Conservation (phyloP, 257 asterid species). For the Solanum appendiculatum region DNA sequence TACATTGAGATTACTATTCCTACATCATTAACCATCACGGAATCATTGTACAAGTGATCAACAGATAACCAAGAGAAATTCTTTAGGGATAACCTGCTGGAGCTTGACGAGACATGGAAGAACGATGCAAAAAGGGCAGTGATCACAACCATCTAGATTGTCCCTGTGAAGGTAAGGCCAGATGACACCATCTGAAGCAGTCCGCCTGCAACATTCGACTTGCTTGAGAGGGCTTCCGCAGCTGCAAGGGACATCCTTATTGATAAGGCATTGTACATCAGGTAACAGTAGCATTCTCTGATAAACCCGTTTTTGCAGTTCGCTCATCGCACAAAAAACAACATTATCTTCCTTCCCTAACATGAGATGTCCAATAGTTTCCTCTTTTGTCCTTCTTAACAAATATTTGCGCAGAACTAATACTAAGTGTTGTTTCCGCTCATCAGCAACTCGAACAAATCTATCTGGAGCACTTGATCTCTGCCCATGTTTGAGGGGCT, state of each 20-base stretch:
- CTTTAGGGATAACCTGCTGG: conserved; percentile 58
- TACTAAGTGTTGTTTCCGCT: conserved; percentile 72
- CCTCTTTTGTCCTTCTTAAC: conserved; percentile 94
- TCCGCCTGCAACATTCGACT: conserved; percentile 78
- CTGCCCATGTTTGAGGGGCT: conserved; percentile 95
- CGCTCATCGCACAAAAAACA: conserved; percentile 93
- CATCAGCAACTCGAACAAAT: conserved; percentile 68
- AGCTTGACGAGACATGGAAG: conserved; percentile 94
- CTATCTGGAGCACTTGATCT: conserved; percentile 79
- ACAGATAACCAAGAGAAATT: conserved; percentile 2
- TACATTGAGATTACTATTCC: neutral
- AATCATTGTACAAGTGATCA: neutral
- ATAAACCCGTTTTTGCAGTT: conserved; percentile 79
- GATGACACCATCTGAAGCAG: conserved; percentile 63
- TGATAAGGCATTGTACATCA: conserved; percentile 77
- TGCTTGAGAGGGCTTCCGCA: conserved; percentile 97
- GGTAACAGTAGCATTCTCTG: conserved; percentile 72
- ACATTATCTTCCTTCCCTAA: conserved; percentile 95
- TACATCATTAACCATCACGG: neutral
- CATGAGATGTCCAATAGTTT: conserved; percentile 96
- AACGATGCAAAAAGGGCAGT: conserved; percentile 93
- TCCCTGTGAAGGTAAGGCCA: conserved; percentile 92
- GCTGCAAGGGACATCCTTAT: conserved; percentile 80
- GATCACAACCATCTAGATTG: conserved; percentile 86
- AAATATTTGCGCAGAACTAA: conserved; percentile 60